Percentiles rank a stretch among this genome's conserved stretches.
Evolutionary conservation across 2,329 filamentous ascomycete genomes (phyloP).

Genomic region (Penicillium brevicompactum): DNA sequence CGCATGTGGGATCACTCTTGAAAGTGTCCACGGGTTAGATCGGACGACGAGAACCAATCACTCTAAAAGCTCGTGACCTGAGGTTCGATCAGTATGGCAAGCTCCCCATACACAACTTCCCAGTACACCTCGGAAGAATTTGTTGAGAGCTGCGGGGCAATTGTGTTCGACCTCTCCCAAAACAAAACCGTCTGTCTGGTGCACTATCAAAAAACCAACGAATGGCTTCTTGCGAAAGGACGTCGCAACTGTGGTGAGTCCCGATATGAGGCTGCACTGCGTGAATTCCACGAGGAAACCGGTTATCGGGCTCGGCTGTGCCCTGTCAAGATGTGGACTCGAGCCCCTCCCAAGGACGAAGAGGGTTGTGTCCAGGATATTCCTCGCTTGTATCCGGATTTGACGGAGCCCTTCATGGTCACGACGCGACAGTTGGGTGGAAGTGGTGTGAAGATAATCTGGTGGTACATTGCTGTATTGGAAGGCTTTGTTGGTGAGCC

Average conservation of each 20-base stretch:
- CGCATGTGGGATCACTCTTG: too few species aligned
- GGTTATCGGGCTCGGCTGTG: not conserved
- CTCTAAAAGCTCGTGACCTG: too few species aligned
- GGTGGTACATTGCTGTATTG: not conserved
- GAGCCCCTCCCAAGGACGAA: not conserved
- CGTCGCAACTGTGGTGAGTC: not conserved
- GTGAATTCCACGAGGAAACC: not conserved
- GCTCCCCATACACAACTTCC: not conserved
- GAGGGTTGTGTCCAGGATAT: not conserved
- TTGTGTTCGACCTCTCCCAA: not conserved
- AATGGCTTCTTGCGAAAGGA: not conserved
- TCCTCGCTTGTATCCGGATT: not conserved
- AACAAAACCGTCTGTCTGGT: not conserved
- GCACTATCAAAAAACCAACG: not conserved
- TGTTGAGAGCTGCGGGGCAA: conserved; percentile 30
- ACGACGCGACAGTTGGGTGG: not conserved
- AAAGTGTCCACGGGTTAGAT: too few species aligned
- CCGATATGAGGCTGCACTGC: not conserved
- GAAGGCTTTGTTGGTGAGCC: not conserved
- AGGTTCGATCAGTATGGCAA: not conserved
- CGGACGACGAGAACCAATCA: too few species aligned
- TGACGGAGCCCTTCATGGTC: not conserved
- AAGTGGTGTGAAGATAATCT: not conserved
- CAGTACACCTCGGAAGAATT: not conserved
- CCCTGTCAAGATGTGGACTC: not conserved